Percentiles rank a stretch among this genome's conserved stretches.
phyloP scores from a whole-genome alignment of 2,329 filamentous ascomycete species.

The Trichoderma arundinaceum region DNA sequence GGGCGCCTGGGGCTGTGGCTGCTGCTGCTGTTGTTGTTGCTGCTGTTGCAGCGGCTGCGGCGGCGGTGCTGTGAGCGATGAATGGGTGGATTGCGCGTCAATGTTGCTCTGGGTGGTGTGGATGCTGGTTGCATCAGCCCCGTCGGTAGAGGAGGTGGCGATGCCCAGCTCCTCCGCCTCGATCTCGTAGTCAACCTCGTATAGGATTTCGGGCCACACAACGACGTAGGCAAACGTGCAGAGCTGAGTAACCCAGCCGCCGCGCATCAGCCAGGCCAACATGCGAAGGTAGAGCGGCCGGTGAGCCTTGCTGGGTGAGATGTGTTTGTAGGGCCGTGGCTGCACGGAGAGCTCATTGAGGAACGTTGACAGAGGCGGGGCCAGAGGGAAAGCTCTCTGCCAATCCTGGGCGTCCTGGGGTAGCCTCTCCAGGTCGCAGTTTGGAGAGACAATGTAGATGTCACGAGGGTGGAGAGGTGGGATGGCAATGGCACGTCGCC shows the following conservation, averaged over 20 bases:
- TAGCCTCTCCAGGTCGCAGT: constrained; percentile 78
- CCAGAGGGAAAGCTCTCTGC: constrained; percentile 78
- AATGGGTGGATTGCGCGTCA: constrained; percentile 21
- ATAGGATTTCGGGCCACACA: constrained; percentile 80
- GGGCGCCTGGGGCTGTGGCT: constrained; percentile 34
- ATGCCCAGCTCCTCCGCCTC: constrained; percentile 66
- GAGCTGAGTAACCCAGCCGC: constrained; percentile 92
- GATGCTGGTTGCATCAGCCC: constrained; percentile 27
- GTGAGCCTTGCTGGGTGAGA: constrained; percentile 87
- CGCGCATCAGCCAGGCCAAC: constrained; percentile 88
- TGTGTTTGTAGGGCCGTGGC: constrained; percentile 80
- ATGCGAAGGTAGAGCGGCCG: constrained; percentile 88
- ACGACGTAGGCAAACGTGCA: constrained; percentile 90
- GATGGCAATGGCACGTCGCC: constrained; percentile 90
- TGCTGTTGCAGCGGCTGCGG: constrained; percentile 27
- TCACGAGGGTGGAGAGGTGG: constrained; percentile 88
- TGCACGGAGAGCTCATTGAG: constrained; percentile 80
- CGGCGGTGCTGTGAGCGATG: constrained; percentile 27
- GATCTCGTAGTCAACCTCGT: constrained; percentile 75
- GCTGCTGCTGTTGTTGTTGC: constrained; percentile 32
- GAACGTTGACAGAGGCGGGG: constrained; percentile 84
- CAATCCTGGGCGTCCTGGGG: constrained; percentile 73
- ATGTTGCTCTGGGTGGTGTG: constrained; percentile 10
- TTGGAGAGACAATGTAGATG: constrained; percentile 89
- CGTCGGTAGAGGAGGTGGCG: constrained; percentile 31